Evolutionary conservation across 352 stramenopile genomes (phyloP), one percentile per base, ranked within the genome.

Genomic region (Phytophthora capsici): DNA sequence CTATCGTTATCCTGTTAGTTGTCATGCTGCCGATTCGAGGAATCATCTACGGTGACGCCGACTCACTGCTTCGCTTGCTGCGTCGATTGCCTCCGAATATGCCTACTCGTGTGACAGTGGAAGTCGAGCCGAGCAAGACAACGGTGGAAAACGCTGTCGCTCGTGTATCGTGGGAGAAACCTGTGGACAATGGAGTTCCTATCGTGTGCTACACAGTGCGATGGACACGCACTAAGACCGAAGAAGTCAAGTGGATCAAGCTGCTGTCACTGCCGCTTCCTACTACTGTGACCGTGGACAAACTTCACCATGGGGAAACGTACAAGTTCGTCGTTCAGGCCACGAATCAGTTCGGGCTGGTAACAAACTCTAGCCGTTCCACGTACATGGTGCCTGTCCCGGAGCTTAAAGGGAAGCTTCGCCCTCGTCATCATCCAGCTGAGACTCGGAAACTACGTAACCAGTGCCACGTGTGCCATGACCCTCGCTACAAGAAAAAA

Each of bases 291-390:
- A 69, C 49, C 0, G 66, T 94, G 38, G 70, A 88, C 14, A 86
- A 92, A 20, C 56, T 95, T 23, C 57, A 77, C 34, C 84, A 93
- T 36, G 87, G 87, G 7, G 85, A 94, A 55, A 95, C 87, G 37
- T 95, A 94, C 75, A 93, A 92, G 50, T 87, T 95, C 54, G 77
- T 90, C 10, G 87, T 95, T 5, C 82, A 95, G 54, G 83, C 87
- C 16, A 94, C 85, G 8, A 95, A 95, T 59, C 66, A 79, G 23
- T 95, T 95, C 48, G 87, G 87, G 0, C 62, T 94, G 37, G 75
- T 92, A 17, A 87, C 80, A 8, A 78, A 75, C 45, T 95, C 87
- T 16, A 91, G 84, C 36, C 83, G 83, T 9, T 95, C 87, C 53
- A 94, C 87, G 26, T 95, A 93, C 53, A 93, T 95, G 87, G 87